Evolutionary conservation across 2,329 filamentous ascomycete genomes (phyloP), one percentile per base, ranked within the genome.

Genomic region (Rutstroemia sydowiana): DNA sequence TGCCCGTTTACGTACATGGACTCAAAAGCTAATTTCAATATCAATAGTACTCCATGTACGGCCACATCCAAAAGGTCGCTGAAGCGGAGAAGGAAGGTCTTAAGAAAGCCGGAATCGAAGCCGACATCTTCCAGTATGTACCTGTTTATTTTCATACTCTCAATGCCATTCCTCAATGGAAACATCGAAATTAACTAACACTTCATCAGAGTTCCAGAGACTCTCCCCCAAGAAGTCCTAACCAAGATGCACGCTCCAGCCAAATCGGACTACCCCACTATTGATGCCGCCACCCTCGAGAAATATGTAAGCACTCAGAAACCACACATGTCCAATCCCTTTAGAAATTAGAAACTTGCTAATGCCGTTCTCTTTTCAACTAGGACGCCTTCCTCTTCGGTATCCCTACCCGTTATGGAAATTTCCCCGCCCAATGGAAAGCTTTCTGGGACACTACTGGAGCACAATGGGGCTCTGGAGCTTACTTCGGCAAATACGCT

Each of bases 361-460:
- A 36, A 28, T 36, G 23, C n/a, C n/a, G n/a, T n/a, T 32, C 30
- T 11, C n/a, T 8, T 1, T 2, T 9, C 20, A 5, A 37, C 20
- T 41, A 51, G 74, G 91, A 97, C 66, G 93, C 76, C 61, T 84
- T 96, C 75, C 84, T 98, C 59, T 79, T 97, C 64, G 93, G 93
- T 61, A 93, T 97, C 69, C 93, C 93, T 55, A 98, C 93, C 47
- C 82, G 93, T 61, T 98, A 88, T 75, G 93, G 93, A 64, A 97
- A 95, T 82, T 95, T 95, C 79, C 91, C 92, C 45, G 88, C 85
- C 16, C 93, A 98, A 75, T 96, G 87, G 87, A 96, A 93, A 78
- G 71, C 64, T 2, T 67, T 92, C 90, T 78, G 90, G 87, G 93
- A 98, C 76, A 79, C 81, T 72, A 91, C 89, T 21, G 92, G 92